Percentiles rank a stretch among this genome's conserved stretches.
Conservation (phyloP, 495 filamentous ascomycete genomes). For the Penicillium tannophilum region DNA sequence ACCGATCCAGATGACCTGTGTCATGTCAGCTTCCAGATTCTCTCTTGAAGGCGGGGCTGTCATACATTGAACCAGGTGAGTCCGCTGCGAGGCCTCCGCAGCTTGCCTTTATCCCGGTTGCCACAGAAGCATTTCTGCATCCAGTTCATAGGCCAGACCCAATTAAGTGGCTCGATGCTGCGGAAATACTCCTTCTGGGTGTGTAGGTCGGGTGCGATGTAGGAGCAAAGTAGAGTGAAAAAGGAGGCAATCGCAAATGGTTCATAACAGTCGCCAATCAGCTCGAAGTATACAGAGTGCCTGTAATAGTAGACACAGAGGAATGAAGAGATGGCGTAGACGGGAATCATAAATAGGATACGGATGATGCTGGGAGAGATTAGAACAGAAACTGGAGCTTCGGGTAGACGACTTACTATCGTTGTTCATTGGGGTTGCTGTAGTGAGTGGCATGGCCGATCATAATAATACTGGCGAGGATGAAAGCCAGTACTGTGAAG, state of each 20-base stretch:
- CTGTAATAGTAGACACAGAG: constrained; percentile 66
- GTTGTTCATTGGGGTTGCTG: constrained; percentile 66
- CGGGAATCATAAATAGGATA: constrained; percentile 75
- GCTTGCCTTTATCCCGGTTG: constrained; percentile 47
- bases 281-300: constrained; percentile 70
- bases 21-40: constrained; percentile 11
- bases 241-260: constrained; percentile 73
- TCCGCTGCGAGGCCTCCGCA: constrained; percentile 68
- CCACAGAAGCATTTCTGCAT: constrained; percentile 63
- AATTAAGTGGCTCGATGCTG: constrained; percentile 56
- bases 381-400: constrained; percentile 7
- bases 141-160: constrained; percentile 63
- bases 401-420: constrained; percentile 51
- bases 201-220: constrained; percentile 68
- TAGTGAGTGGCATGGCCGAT: constrained; percentile 69
- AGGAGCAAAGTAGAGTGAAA: constrained; percentile 72
- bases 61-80: constrained; percentile 87
- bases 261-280: constrained; percentile 73
- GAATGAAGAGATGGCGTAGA: constrained; percentile 69
- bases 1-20: constrained; percentile 66
- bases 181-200: constrained; percentile 77
- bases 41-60: background rate
- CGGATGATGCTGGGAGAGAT: constrained; percentile 62
- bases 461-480: constrained; percentile 62
- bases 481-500: constrained; percentile 55